Evolutionary conservation across 1,284 basidiomycete species (phyloP), one percentile per base, ranked within the genome.

Genomic region (Pseudozyma thailandica): DNA sequence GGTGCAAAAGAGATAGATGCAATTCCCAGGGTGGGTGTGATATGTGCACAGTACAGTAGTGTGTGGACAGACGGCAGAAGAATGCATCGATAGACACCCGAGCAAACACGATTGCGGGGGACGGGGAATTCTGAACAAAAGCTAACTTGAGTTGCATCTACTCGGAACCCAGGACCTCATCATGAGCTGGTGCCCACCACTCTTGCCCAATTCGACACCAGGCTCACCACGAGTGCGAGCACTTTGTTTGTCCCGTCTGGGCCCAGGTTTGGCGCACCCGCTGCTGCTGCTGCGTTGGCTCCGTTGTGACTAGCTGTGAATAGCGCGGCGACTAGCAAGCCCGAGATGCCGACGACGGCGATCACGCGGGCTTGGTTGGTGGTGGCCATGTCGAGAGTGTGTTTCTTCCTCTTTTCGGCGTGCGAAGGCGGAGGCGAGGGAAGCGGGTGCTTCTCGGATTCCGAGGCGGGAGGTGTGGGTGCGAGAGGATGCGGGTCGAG

Each of bases 271-370:
- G 35, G 12, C 20, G 26, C 26, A 10, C 12, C 31, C 8, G 49
- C 30, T 6, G 56, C n/a, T 4, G 28, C 20, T 7, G 28, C 21
- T 13, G 27, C 27, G 21, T 27, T 50, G 13, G 53, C 50, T 1
- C 47, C 39, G 1, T 23, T 51, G n/a, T 54, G 49, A 2, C 48
- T 39, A 1, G 63, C 57, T 30, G 44, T 51, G 21, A 55, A 54
- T 16, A 71, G 49, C 16, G 68, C 68, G 0, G 65, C 71, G 3
- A 73, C 49, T 18, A 69, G 35, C 37, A 73, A 31, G 10, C 71
- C 71, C 13, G 48, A 49, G 1, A 73, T 23, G 13, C 71, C 64
- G n/a, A 69, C 65, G 21, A 73, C 50, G 21, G 70, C 60, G 23
- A 73, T 45, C 42, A 61, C 41, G n/a, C 43, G 52, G 2, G 61